phyloP scores from a whole-genome alignment of 305 asterid species.

The Coffea humblotiana region DNA sequence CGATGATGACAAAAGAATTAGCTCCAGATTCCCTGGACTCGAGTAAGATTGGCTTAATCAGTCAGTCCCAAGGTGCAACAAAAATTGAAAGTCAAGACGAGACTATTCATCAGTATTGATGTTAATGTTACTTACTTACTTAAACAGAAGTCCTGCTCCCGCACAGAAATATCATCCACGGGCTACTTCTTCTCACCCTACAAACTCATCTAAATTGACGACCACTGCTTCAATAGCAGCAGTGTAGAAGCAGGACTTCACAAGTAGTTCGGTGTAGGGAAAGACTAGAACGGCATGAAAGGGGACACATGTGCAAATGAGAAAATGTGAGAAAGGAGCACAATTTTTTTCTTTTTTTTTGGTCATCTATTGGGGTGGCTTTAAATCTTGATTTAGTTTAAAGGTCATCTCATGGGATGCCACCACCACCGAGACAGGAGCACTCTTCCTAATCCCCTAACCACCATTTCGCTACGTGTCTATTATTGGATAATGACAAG shows the following conservation, averaged over 20 bases:
- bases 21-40: conserved; percentile 34
- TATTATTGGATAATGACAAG: conserved; percentile 21
- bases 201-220: too few species aligned
- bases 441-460: conserved; percentile 27
- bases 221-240: background rate
- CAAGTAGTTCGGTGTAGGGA: background rate
- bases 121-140: background rate
- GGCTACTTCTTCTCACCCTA: background rate
- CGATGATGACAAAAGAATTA: conserved; percentile 9
- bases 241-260: background rate
- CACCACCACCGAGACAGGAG: conserved; percentile 18
- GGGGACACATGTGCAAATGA: background rate
- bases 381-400: background rate
- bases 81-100: conserved; percentile 20
- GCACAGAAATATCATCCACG: background rate
- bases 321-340: background rate
- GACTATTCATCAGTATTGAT: background rate
- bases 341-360: too few species aligned
- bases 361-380: too few species aligned
- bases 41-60: background rate
- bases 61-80: conserved; percentile 14
- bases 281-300: background rate
- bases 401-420: conserved; percentile 16
- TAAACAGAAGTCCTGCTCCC: background rate
- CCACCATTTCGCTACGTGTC: conserved; percentile 40